Percentiles rank a stretch among this genome's conserved stretches.
These are phyloP conservation scores for Citeromyces nyonsensis DNA, from an alignment of 805 yeast species.

Conservation along the genomic window DNA sequence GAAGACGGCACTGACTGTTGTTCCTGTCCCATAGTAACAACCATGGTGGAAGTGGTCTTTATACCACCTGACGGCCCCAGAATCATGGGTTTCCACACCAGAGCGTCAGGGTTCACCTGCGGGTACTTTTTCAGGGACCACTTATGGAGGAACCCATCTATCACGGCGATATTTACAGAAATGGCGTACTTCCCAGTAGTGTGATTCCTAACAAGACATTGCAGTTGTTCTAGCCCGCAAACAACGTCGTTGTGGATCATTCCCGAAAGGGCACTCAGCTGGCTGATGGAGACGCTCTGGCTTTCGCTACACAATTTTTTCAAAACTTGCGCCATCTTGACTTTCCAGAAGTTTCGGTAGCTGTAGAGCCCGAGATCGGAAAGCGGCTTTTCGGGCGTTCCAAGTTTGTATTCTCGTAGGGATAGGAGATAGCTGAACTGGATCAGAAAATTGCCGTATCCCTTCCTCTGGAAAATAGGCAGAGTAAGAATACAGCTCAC, in stretches of 20 bases:
- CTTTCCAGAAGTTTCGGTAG: conserved; percentile 79
- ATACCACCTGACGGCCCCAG: conserved; percentile 81
- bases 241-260: conserved; percentile 80
- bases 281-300: conserved; percentile 32
- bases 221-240: conserved; percentile 69
- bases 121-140: conserved; percentile 44
- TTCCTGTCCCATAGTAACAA: conserved; percentile 9
- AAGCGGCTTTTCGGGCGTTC: conserved; percentile 93
- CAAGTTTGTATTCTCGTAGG: conserved; percentile 58
- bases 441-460: conserved; percentile 80
- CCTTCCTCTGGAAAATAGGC: conserved; percentile 77
- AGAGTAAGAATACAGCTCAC: conserved; percentile 83
- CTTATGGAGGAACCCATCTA: conserved; percentile 23
- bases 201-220: conserved; percentile 36
- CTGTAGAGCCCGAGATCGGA: conserved; percentile 77
- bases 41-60: conserved; percentile 37
- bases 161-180: conserved; percentile 25
- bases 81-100: conserved; percentile 75
- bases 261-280: conserved; percentile 58
- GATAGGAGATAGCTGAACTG: conserved; percentile 79
- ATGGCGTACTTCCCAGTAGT: conserved; percentile 32
- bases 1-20: conserved; percentile 2
- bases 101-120: conserved; percentile 25
- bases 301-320: conserved; percentile 1
- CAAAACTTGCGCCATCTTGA: conserved; percentile 33